Evolutionary conservation across 2,329 filamentous ascomycete genomes (phyloP).

Genomic region (Peltaster fructicola): DNA sequence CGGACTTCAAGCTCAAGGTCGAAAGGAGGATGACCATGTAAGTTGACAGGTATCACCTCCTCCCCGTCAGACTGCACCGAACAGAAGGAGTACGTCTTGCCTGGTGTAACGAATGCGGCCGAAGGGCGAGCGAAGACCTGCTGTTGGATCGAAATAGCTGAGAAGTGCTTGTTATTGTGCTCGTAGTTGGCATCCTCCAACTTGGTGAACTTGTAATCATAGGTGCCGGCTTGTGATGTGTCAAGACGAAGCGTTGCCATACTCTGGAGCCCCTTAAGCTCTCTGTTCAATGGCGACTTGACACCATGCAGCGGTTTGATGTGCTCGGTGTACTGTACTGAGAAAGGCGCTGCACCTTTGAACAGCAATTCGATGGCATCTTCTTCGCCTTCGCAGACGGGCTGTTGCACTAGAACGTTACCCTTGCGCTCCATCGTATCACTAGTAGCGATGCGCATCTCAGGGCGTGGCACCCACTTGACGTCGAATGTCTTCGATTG

Average conservation of each 20-base stretch:
- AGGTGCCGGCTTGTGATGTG: constrained; percentile 62
- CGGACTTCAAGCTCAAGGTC: constrained; percentile 83
- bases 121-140: constrained; percentile 69
- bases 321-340: constrained; percentile 63
- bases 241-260: constrained; percentile 71
- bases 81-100: constrained; percentile 91
- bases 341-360: constrained; percentile 62
- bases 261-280: constrained; percentile 59
- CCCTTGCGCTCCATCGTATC: constrained; percentile 37
- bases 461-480: constrained; percentile 68
- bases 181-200: constrained; percentile 78
- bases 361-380: constrained; percentile 72
- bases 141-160: constrained; percentile 57
- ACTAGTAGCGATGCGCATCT: constrained; percentile 43
- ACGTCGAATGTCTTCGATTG: constrained; percentile 60
- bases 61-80: constrained; percentile 61
- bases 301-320: constrained; percentile 52
- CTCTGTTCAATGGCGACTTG: constrained; percentile 44
- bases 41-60: constrained; percentile 70
- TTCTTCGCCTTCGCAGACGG: constrained; percentile 88
- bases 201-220: constrained; percentile 71
- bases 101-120: constrained; percentile 66
- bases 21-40: constrained; percentile 76
- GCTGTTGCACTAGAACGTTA: constrained; percentile 49
- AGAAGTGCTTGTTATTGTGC: constrained; percentile 46